Evolutionary conservation across 768 basidiomycete genomes (phyloP).

Genomic region (Agaricus sinodeliciosus): DNA sequence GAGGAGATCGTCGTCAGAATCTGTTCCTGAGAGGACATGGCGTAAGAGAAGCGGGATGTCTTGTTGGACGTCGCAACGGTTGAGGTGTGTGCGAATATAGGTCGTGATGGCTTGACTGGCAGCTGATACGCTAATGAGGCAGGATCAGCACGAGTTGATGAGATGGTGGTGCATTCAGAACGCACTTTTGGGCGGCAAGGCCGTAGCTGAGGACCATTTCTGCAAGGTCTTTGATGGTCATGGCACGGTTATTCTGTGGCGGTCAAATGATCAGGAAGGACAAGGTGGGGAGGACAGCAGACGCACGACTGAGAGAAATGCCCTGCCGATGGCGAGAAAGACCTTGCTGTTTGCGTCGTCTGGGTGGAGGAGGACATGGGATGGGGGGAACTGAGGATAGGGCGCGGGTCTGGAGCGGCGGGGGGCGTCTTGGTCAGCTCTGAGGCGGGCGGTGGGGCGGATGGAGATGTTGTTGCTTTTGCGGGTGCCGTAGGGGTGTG

Average conservation of each 20-base stretch:
- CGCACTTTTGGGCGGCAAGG: constrained; percentile 69
- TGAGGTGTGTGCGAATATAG: constrained; percentile 69
- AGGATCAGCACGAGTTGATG: constrained; percentile 3
- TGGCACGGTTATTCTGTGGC: constrained; percentile 69
- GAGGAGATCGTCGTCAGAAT: constrained; percentile 66
- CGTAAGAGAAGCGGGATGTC: constrained; percentile 71
- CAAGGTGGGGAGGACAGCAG: constrained; percentile 10
- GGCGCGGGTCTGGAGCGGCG: constrained; percentile 20
- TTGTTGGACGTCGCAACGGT: constrained; percentile 64
- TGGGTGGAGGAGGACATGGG: constrained; percentile 60
- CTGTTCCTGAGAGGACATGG: constrained; percentile 66
- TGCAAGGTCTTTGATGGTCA: constrained; percentile 83
- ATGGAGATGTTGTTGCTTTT: constrained; percentile 46
- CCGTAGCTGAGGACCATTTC: constrained; percentile 62
- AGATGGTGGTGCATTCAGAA: constrained; percentile 11
- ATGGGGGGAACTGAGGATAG: constrained; percentile 49
- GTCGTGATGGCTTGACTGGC: constrained; percentile 79
- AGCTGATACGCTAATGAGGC: constrained; percentile 52
- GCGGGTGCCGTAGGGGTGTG: constrained; percentile 46
- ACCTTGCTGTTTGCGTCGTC: constrained; percentile 71
- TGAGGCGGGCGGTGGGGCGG: constrained; percentile 45
- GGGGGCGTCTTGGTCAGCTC: constrained; percentile 27
- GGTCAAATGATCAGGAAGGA: constrained; percentile 13
- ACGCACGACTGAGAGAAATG: constrained; percentile 70
- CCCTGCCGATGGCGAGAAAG: constrained; percentile 64